These are phyloP conservation scores for Biscutella laevigata DNA, from an alignment of 441 rosid genomes.

Conservation along the genomic window DNA sequence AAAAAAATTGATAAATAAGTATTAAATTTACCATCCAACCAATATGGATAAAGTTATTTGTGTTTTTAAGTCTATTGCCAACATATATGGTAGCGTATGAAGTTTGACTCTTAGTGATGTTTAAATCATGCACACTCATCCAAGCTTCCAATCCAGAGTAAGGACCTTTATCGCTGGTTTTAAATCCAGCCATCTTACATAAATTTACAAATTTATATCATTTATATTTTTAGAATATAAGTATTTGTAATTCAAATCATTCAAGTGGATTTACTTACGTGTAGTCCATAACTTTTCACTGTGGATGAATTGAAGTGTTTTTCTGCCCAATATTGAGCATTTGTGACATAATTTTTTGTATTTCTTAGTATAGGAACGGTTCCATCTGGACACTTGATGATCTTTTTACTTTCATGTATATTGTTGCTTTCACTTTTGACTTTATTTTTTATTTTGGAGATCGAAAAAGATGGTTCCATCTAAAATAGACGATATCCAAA, in stretches of 20 bases:
- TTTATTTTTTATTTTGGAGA: neutral
- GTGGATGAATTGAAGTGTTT: neutral
- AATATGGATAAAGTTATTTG: neutral
- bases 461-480: constrained; percentile 11
- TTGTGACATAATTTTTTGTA: neutral
- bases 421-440: too few relatives aligned
- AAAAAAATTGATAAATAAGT: neutral
- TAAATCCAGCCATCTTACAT: constrained; percentile 13
- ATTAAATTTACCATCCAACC: constrained; percentile 14
- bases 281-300: neutral
- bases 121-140: constrained; percentile 1
- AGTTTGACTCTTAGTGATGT: neutral
- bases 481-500: neutral
- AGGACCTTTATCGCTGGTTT: neutral
- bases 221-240: neutral
- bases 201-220: neutral
- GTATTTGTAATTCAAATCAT: neutral
- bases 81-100: constrained; percentile 3
- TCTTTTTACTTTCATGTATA: neutral
- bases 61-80: neutral
- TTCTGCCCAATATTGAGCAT: constrained; percentile 6
- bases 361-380: constrained; percentile 6
- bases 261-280: constrained; percentile 1
- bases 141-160: neutral
- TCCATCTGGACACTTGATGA: constrained; percentile 3